Percentiles rank a stretch among this genome's conserved stretches.
Evolutionary conservation across 768 basidiomycete genomes (phyloP).

Genomic region (Mycena capillaripes): DNA sequence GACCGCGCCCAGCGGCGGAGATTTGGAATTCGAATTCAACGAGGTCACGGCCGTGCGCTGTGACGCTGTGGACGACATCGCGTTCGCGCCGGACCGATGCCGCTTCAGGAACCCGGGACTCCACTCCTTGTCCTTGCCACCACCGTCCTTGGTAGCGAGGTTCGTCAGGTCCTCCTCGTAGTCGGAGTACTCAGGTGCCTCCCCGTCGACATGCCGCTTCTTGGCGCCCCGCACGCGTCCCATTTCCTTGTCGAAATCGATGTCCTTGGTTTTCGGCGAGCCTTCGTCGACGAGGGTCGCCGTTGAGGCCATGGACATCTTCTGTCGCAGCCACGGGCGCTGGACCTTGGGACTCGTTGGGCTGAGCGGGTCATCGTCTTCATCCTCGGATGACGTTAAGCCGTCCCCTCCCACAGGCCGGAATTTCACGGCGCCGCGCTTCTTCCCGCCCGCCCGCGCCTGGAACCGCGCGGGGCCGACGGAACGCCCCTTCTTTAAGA

Average conservation of each 20-base stretch:
- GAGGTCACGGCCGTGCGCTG: constrained; percentile 39
- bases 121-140: constrained; percentile 53
- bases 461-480: constrained; percentile 37
- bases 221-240: constrained; percentile 51
- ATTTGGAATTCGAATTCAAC: constrained; percentile 30
- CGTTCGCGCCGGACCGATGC: constrained; percentile 44
- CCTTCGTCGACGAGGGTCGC: constrained; percentile 41
- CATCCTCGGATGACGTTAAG: constrained; percentile 44
- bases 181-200: constrained; percentile 59
- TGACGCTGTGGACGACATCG: constrained; percentile 40
- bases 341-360: constrained; percentile 28
- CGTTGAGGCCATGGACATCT: constrained; percentile 40
- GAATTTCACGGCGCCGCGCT: constrained; percentile 45
- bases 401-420: constrained; percentile 37
- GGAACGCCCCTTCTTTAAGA: constrained; percentile 39
- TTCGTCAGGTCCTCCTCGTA: constrained; percentile 61
- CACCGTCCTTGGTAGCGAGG: constrained; percentile 29
- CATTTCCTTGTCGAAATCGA: constrained; percentile 59
- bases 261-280: constrained; percentile 32
- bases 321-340: constrained; percentile 42
- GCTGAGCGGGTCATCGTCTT: constrained; percentile 38
- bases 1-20: constrained; percentile 55
- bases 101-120: constrained; percentile 65
- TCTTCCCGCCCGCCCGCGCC: constrained; percentile 33
- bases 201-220: constrained; percentile 40